Evolutionary conservation across 345 rosid genomes (phyloP), one percentile per base, ranked within the genome.

Genomic region (Aurinia saxatilis): DNA sequence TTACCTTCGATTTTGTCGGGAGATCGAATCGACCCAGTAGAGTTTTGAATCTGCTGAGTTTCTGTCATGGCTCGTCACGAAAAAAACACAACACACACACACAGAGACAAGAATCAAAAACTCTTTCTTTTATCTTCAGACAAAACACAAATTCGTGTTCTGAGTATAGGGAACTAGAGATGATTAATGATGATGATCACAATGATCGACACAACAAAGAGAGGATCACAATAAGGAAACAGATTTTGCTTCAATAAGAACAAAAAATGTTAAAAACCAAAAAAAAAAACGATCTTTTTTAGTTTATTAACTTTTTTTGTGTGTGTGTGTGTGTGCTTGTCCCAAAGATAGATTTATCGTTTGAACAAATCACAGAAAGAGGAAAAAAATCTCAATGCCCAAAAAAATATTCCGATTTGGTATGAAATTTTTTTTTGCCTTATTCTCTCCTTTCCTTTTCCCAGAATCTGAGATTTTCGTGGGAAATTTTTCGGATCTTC

Each of bases 1-100:
- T 44, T 77, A 87, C 95, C 95, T 80, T 84, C 81, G 53, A 73
- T 71, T 55, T 84, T 80, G 47, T 80, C 83, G 47, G 78, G 55
- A 39, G 90, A 81, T 73, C 66, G 84, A 79, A 76, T 76, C 21
- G 84, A 70, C 42, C 72, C 85, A 57, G 76, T 81, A 82, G 81
- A 73, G 84, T 54, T 82, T 63, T 79, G 81, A 47, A 77, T 75
- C 79, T 79, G 80, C 64, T 77, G 83, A 66, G 74, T 74, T 69
- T 80, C 90, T 2, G 95, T 76, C 95, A 86, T 86, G 83, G 70
- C 79, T 78, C 49, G 76, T 58, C 37, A 21, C 3, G 5, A 38
- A 41, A 47, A 47, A 48, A 30, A 53, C 66, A 50, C 55, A 48
- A 51, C 48, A 48, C 19, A 53, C 62, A 50, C 60, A 63, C 62